phyloP scores from a whole-genome alignment of 352 stramenopile genomes.

The Globisporangium barbulae region DNA sequence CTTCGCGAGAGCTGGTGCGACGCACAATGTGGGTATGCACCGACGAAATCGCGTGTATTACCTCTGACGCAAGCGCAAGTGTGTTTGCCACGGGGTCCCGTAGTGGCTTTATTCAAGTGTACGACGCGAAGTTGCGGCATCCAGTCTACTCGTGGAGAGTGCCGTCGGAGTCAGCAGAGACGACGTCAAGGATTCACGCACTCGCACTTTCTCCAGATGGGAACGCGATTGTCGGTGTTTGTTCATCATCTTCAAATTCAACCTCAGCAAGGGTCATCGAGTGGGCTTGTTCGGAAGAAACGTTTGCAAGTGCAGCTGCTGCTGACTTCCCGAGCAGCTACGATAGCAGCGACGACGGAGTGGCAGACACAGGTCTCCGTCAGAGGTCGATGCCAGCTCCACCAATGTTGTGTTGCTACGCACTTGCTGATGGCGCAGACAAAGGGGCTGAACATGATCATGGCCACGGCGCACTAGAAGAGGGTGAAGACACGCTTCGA shows the following conservation, averaged over 20 bases:
- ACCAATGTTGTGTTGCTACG: conserved; percentile 5
- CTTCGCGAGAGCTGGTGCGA: not conserved
- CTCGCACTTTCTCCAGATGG: conserved; percentile 13
- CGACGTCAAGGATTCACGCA: not conserved
- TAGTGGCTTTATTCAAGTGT: conserved; percentile 7
- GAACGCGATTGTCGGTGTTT: conserved; percentile 9
- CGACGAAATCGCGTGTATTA: conserved; percentile 9
- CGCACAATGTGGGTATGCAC: conserved; percentile 4
- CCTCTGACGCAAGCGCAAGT: not conserved
- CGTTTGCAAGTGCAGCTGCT: not conserved
- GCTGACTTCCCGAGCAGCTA: conserved; percentile 8
- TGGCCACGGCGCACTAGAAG: not conserved
- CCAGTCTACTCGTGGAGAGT: conserved; percentile 8
- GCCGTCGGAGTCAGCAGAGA: not conserved
- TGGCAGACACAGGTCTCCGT: not conserved
- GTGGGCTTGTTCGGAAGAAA: conserved; percentile 13
- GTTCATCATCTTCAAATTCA: not conserved
- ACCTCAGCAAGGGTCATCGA: not conserved
- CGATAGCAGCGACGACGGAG: conserved; percentile 13
- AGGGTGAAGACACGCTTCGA: not conserved
- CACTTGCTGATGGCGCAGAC: not conserved
- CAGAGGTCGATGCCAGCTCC: not conserved
- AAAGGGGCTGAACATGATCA: not conserved
- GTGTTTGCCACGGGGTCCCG: conserved; percentile 11
- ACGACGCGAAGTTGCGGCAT: conserved; percentile 15